Evolutionary conservation across 345 rosid genomes (phyloP), one percentile per base, ranked within the genome.

Genomic region (Populus simonii): DNA sequence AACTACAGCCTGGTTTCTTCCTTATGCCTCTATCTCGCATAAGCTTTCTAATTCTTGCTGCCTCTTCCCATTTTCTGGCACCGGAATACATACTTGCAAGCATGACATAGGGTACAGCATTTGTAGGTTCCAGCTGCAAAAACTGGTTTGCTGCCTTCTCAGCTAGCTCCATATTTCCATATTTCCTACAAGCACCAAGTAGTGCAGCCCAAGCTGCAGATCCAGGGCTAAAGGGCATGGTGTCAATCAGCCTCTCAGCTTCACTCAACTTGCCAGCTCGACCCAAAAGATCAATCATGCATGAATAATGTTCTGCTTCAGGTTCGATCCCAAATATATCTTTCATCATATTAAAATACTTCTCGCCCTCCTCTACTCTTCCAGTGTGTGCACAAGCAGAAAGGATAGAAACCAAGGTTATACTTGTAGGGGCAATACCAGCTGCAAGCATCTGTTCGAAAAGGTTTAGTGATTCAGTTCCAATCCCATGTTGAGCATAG

Each of bases 1-100:
- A 93, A 78, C 98, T 93, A 82, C 94, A 95, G 18, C 97, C 98
- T 0, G 97, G 98, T 57, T 84, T 90, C 89, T 95, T 95, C 89
- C 82, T 91, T 70, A 92, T 82, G 20, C 98, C 93, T 73, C 89
- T 85, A 45, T 83, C 90, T 57, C 93, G 88, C 99, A 93, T 95
- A 61, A 86, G 82, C 89, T 83, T 91, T 85, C 97, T 87, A 57
- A 93, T 80, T 16, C 74, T 77, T 0, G 91, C 93, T 71, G 87
- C 82, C 69, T 93, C 88, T 73, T 93, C 93, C 98, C 95, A 92
- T 85, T 82, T 87, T 0, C 94, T 94, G 17, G 85, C 88, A 36
- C 84, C 79, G 16, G 88, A 79, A 61, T 92, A 92, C 81, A 93
- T 95, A 83, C 90, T 95, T 13, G 98, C 93, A 68, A 95, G 87